Base-by-base conservation (phyloP, 2,329 filamentous ascomycete species). In the Trichoderma aggressivum region DNA sequence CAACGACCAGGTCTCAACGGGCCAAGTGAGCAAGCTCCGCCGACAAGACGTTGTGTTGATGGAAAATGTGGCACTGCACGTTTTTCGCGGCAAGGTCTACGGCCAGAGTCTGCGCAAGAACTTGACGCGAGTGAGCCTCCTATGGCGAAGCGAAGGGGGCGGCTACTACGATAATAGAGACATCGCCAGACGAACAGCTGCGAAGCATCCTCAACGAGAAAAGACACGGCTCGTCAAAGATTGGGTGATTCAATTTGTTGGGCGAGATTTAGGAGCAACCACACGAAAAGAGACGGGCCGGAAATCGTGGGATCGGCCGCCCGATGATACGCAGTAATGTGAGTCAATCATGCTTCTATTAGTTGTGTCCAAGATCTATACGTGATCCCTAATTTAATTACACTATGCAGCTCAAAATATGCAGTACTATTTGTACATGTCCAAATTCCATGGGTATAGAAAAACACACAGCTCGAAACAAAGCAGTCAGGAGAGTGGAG, bases 21-120 rank as follows among this genome's bases (percentile, higher is more conserved):
- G 78, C 34, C 74, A 76, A 3, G 75, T 87, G 11, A 79, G 82
- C 1, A 80, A 78, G 0, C 81, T 97, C 36, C 86, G 90, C 59
- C 82, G 89, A 0, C 91, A 91, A 75, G 94, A 98, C 77, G 88
- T 97, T 1, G 84, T 98, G 6, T 84, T 97, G 16, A 78, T 97
- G 72, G 89, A 90, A 70, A 94, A 95, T 75, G 90, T 97, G 7
- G 94, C 91, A 1, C 84, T 98, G 65, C 89, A 89, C 66, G 88
- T 89, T 5, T 98, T 95, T 79, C 87, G 87, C 65, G 88, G 89
- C 60, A 90, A 88, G 75, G 94, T 98, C 0, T 94, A 96, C 76
- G 94, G 95, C 0, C 92, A 97, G 79, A 96, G 91, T 77, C 82
- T 98, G 73, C 88, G 91, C 32, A 88, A 87, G 73, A 89, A 89